Percentiles rank a stretch among this genome's conserved stretches.
phyloP scores from a whole-genome alignment of 2,329 filamentous ascomycete genomes.

The Plenodomus tracheiphilus region DNA sequence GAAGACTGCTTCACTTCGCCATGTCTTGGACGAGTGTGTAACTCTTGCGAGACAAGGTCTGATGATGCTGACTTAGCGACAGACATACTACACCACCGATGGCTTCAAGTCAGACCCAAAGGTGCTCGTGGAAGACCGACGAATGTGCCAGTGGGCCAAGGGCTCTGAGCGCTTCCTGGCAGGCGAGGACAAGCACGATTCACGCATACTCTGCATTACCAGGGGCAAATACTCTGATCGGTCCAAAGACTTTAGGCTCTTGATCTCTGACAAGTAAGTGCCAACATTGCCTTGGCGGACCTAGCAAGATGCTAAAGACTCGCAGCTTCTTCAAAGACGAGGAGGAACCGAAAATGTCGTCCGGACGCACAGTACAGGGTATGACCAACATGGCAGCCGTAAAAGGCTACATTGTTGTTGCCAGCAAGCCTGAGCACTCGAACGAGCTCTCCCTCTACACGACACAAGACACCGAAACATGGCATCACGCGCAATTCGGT shows the following conservation, averaged over 20 bases:
- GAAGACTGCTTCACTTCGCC: constrained; percentile 44
- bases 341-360: constrained; percentile 76
- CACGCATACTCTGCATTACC: constrained; percentile 80
- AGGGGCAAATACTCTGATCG: constrained; percentile 71
- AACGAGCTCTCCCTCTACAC: constrained; percentile 92
- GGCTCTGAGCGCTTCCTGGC: constrained; percentile 73
- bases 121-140: constrained; percentile 67
- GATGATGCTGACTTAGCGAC: constrained; percentile 12
- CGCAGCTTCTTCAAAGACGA: constrained; percentile 66
- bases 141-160: constrained; percentile 87
- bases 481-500: constrained; percentile 90
- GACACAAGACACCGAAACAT: constrained; percentile 77
- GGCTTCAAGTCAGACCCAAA: constrained; percentile 74
- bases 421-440: constrained; percentile 76
- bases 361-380: constrained; percentile 73
- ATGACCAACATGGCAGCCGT: constrained; percentile 80
- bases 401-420: constrained; percentile 84
- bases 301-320: constrained; percentile 16
- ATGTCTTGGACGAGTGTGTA: constrained; percentile 56
- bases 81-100: constrained; percentile 76
- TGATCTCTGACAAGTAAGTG: constrained; percentile 71
- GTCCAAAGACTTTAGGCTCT: constrained; percentile 73
- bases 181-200: constrained; percentile 64
- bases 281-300: background rate
- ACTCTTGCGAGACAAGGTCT: too few species aligned